phyloP scores from a whole-genome alignment of 2,329 filamentous ascomycete species.

The Pseudogymnoascus sp. region DNA sequence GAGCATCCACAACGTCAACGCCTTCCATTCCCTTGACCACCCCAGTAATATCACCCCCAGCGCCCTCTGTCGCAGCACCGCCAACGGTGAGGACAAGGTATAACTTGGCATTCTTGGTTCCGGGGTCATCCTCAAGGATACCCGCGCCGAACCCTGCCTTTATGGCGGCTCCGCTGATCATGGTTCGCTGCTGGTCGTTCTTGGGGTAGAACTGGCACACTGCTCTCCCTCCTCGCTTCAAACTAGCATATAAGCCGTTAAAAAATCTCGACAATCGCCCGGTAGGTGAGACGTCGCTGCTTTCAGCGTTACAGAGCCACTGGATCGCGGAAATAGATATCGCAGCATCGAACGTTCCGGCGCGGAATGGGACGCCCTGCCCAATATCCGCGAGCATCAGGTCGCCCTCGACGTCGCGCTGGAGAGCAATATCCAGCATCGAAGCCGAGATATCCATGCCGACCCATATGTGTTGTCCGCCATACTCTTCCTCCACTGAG shows the following conservation, averaged over 20 bases:
- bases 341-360: slow-evolving; percentile 88
- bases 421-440: slow-evolving; percentile 94
- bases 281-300: slow-evolving; percentile 70
- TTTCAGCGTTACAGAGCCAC: slow-evolving; percentile 96
- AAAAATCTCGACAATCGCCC: slow-evolving; percentile 81
- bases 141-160: slow-evolving; percentile 93
- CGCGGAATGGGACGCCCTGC: slow-evolving; percentile 87
- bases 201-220: slow-evolving; percentile 98
- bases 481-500: slow-evolving; percentile 56
- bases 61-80: slow-evolving; percentile 40
- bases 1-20: slow-evolving; percentile 70
- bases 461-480: slow-evolving; percentile 89
- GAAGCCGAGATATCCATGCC: slow-evolving; percentile 90
- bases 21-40: slow-evolving; percentile 83
- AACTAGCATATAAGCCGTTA: slow-evolving; percentile 76
- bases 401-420: slow-evolving; percentile 87
- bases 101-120: slow-evolving; percentile 94
- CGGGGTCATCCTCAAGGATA: slow-evolving; percentile 87
- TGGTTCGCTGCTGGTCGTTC: slow-evolving; percentile 80
- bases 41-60: slow-evolving; percentile 74
- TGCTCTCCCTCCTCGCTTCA: slow-evolving; percentile 76
- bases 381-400: slow-evolving; percentile 92
- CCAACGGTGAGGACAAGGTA: slow-evolving; percentile 93
- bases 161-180: slow-evolving; percentile 87
- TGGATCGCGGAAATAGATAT: slow-evolving; percentile 95